Base-by-base conservation (phyloP, 2,329 filamentous ascomycete genomes). In the Penicillium hesseltinei region DNA sequence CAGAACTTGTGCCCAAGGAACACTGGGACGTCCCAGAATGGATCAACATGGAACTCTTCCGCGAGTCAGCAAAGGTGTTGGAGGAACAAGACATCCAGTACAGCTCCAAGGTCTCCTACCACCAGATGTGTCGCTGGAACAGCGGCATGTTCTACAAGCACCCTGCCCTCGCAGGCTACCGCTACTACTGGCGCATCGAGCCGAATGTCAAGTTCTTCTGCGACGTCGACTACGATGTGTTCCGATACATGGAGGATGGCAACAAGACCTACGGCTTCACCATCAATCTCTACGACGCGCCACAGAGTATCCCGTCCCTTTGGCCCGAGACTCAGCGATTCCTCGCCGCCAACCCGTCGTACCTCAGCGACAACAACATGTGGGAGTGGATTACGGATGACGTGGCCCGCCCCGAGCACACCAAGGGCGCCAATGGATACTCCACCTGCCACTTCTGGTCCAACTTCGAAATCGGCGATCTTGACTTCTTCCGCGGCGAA, bases 191-290 rank as follows among this genome's bases (percentile, higher is more conserved):
- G 94, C 90, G 94, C 57, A 94, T 99, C 47, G 94, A 99, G 75
- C 94, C 94, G 51, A 96, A 97, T 65, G 94, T 99, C 43, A 92
- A 97, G 77, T 99, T 97, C 82, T 99, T 97, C 84, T 99, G 94
- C 81, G 91, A 97, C 69, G 83, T 99, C 61, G 94, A 99, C 78
- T 99, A 99, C 77, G 94, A 99, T 72, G 89, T 99, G 51, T 99
- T 99, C 82, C 88, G 90, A 62, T 99, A 91, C 80, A 97, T 99
- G 94, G 85, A 91, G 69, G 94, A 99, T 77, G 86, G 95, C 80
- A 97, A 99, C 81, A 96, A 97, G 78, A 97, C 93, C 4, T 99
- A 99, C 75, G 94, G 94, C 63, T 99, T 97, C 79, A 97, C 93
- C 62, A 95, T 99, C 79, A 96, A 91, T 76, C 86, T 99, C 43